Evolutionary conservation across 1,284 basidiomycete genomes (phyloP).

Genomic region (Ceratobasidium sp.): DNA sequence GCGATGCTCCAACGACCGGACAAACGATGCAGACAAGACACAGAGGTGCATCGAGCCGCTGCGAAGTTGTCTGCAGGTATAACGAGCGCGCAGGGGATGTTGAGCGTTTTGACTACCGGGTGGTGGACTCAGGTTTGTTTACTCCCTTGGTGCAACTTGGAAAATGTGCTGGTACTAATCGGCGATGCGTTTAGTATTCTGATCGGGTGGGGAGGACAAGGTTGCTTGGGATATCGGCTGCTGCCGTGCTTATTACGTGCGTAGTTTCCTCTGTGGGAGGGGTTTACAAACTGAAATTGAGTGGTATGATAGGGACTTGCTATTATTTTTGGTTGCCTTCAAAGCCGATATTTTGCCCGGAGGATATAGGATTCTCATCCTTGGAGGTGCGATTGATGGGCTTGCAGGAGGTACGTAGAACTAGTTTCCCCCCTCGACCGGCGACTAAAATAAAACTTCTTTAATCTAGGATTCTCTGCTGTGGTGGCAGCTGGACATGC

Average conservation of each 20-base stretch:
- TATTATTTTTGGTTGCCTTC: conserved; percentile 72
- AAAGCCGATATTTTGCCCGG: conserved; percentile 71
- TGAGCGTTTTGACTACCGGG: conserved; percentile 42
- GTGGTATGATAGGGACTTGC: conserved; percentile 62
- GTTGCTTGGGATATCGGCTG: conserved; percentile 70
- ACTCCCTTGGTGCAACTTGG: conserved; percentile 14
- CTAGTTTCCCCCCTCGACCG: background rate
- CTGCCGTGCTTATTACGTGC: conserved; percentile 70
- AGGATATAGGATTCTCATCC: conserved; percentile 82
- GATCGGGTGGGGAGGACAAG: conserved; percentile 80
- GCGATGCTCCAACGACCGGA: conserved; percentile 39
- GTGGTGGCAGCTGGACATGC: conserved; percentile 66
- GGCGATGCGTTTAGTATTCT: conserved; percentile 63
- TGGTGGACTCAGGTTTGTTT: conserved; percentile 64
- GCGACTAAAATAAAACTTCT: background rate
- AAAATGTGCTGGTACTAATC: background rate
- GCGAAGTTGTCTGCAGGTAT: conserved; percentile 36
- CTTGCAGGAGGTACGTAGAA: conserved; percentile 72
- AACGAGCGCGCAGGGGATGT: conserved; percentile 41
- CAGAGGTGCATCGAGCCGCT: conserved; percentile 43
- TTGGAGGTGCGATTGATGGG: conserved; percentile 80
- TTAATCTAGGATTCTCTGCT: conserved; percentile 61
- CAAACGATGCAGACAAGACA: conserved; percentile 42
- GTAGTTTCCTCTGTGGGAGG: conserved; percentile 42
- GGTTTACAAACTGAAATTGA: background rate